Base-by-base conservation (phyloP, 805 yeast species). In the Saturnispora halmiae region DNA sequence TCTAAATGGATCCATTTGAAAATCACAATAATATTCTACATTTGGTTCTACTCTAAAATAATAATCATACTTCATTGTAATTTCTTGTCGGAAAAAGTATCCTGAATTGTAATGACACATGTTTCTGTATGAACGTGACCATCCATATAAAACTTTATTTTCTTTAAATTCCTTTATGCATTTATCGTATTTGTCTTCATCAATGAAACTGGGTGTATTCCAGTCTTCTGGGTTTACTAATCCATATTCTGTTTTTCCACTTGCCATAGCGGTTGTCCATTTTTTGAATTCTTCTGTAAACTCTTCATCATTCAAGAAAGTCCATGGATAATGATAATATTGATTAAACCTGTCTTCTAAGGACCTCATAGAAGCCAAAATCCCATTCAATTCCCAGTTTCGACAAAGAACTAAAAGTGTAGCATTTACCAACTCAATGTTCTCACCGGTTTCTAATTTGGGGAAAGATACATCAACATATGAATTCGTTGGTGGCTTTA, bases 81-180 rank as follows among this genome's bases (percentile, higher is more conserved):
- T 56, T 42, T 77, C 76, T 54, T 87, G 94, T 55, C 82, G 74
- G 65, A 76, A 90, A 64, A 92, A 92, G 58, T 70, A 83, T 0
- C 97, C 96, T 2, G 94, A 81, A 56, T 92, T 90, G 65, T 82
- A 90, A 29, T 95, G 72, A 60, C 97, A 92, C 97, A 92, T 92
- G 60, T 90, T 88, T 56, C 96, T 73, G 54, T 82, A 82, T 1
- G 85, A 76, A 48, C 64, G 58, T 1, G 82, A 74, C 24, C 64
- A 71, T 1, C 86, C 90, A 55, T 82, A 82, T 1, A 81, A 60
- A 6, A 82, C 73, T 3, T 69, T 66, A 9, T 67, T 57, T 13
- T 66, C 65, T 14, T 57, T 59, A 65, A 72, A 63, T 1, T 70
- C 56, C 13, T 62, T 58, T 44, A 79, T 51, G 25, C 69, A 60